Evolutionary conservation across 169 alveolate genomes (phyloP), one percentile per base, ranked within the genome.

Genomic region (Toxoplasma gondii): DNA sequence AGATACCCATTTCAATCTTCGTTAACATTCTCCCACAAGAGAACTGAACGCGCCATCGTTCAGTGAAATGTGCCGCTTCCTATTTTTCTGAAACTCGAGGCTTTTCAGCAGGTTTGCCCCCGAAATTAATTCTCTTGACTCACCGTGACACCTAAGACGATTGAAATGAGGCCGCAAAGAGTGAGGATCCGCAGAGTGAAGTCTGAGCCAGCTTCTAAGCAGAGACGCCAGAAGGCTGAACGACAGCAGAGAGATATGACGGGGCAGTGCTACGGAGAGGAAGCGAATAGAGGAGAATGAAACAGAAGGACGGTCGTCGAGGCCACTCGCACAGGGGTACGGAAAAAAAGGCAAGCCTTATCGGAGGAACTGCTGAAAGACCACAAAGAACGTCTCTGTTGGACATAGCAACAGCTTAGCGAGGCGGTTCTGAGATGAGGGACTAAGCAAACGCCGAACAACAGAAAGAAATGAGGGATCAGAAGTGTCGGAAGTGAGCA

Each of bases 141-240:
- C 38, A 84, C 92, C 43, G 95, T 92, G 88, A 92, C 92, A 34
- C 92, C 95, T 22, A 92, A 86, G 41, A 88, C 70, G 39, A 93
- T 58, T 36, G 92, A 87, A 44, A 93, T 86, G 39, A 93, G 44
- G 34, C 93, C 95, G 39, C 93, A 91, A 4, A 88, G 81, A 74
- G 49, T 86, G 44, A 93, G 92, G 5, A 93, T 64, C 29, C 94
- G 67, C 70, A 93, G 45, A 29, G 93, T 93, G 36, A 93, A 93
- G 34, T 93, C 95, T 10, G 90, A 58, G 24, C 91, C 87, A n/a
- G 95, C 95, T 49, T 86, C 93, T 53, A 24, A 5, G 43, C 92
- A 82, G 70, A 87, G 93, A 49, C 91, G 70, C 87, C 91, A 80
- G 67, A 93, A 93, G 64, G 95, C 94, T 93, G 95, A 43, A 49